A percentile compares a stretch with the other conserved stretches of the same genome.
These are phyloP conservation scores for Marasmius oreades DNA, from an alignment of 1,284 basidiomycete genomes.

Conservation along the genomic window DNA sequence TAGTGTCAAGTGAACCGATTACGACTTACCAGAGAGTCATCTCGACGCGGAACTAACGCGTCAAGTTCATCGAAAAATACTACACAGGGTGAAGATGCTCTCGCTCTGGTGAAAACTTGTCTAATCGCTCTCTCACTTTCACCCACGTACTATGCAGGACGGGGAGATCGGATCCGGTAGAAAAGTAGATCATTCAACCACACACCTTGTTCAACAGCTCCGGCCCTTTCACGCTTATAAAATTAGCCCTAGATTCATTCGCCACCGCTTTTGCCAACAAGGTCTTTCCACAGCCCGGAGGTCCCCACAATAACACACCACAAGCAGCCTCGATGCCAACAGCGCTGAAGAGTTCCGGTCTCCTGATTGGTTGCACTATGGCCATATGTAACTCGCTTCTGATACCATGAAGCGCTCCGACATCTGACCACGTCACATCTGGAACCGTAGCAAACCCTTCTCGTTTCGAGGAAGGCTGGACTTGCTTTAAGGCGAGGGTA, in stretches of 20 bases:
- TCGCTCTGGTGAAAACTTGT: conserved; percentile 88
- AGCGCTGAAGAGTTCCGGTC: conserved; percentile 84
- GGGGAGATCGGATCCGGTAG: background rate
- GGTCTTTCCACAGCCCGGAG: conserved; percentile 97
- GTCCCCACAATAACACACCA: conserved; percentile 97
- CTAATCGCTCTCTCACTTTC: conserved; percentile 95
- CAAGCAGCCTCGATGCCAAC: conserved; percentile 87
- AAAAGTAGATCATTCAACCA: conserved; percentile 3
- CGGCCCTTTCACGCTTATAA: conserved; percentile 96
- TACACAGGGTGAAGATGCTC: conserved; percentile 86
- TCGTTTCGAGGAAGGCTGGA: conserved; percentile 95
- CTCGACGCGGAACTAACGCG: conserved; percentile 90
- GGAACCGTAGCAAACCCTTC: conserved; percentile 98
- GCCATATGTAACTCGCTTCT: conserved; percentile 96
- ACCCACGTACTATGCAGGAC: conserved; percentile 78
- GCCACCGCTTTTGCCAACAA: conserved; percentile 95
- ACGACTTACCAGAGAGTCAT: conserved; percentile 76
- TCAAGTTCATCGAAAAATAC: conserved; percentile 98
- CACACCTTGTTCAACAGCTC: conserved; percentile 92
- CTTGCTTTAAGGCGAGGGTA: conserved; percentile 70
- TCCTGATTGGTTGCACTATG: conserved; percentile 91
- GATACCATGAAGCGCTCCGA: conserved; percentile 86
- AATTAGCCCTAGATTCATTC: conserved; percentile 92
- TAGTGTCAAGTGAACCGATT: background rate
- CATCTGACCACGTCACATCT: conserved; percentile 91